Evolutionary conservation across 1,284 basidiomycete species (phyloP), one percentile per base, ranked within the genome.

Genomic region (Heterobasidion annosum): DNA sequence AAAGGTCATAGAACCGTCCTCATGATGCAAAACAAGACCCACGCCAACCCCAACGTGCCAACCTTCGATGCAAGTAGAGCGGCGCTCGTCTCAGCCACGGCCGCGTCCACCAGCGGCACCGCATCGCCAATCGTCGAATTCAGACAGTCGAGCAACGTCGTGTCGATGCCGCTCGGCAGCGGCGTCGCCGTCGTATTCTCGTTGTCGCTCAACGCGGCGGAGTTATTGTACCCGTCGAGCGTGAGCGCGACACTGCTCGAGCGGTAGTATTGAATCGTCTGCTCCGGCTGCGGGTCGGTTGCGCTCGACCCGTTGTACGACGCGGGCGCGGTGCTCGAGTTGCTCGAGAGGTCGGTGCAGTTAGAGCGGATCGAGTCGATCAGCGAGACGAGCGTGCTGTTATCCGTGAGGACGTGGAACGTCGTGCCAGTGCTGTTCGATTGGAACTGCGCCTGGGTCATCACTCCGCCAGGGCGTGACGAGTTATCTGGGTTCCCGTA

Each of bases 221-320:
- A 70, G 54, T 75, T 70, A 55, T 76, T 75, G 56, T 77, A 79
- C n/a, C 74, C 75, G 51, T 75, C 69, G 1, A 79, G 63, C 1
- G 64, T 64, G n/a, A 74, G 65, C 15, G 64, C 68, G 43, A 68
- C 60, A 51, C 66, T 70, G 52, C 68, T 67, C 32, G 34, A n/a
- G 34, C 48, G 18, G 33, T 12, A 49, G 48, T 34, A 49, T n/a
- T 54, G 48, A 9, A 54, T 19, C 16, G 48, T 25, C 32, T 33
- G 19, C 34, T 33, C 25, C 12, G 48, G 48, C 13, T 34, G 48
- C 48, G 34, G n/a, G 48, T 33, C 25, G 10, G 48, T 16, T 12
- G 52, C 16, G 45, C 40, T 50, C 45, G 15, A 16, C 37, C 37
- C 55, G 40, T 34, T 52, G 55, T 57, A 60, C 32, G 54, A 25